A percentile compares a stretch with the other conserved stretches of the same genome.
Evolutionary conservation across 495 filamentous ascomycete species (phyloP).

Genomic region (Neurospora sublineolata): DNA sequence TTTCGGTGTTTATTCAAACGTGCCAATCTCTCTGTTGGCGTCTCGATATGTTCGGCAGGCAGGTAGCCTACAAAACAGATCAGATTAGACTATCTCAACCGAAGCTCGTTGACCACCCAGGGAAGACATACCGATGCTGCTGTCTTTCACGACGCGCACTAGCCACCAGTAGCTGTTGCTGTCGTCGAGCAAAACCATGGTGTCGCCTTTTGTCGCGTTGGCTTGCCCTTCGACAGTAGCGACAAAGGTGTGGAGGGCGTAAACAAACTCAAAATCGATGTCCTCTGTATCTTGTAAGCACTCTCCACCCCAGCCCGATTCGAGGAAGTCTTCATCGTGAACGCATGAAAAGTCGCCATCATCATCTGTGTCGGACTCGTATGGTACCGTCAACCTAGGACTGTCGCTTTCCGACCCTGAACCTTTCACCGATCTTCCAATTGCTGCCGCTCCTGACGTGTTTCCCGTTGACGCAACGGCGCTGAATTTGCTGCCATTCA

Average conservation of each 20-base stretch:
- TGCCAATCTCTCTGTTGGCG: slow-evolving; percentile 86
- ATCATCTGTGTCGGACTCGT: slow-evolving; percentile 31
- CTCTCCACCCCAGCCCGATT: slow-evolving; percentile 60
- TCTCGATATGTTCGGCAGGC: slow-evolving; percentile 97
- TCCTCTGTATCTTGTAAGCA: slow-evolving; percentile 83
- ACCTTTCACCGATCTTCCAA: background rate
- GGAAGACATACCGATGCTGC: slow-evolving; percentile 69
- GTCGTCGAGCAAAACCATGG: slow-evolving; percentile 99
- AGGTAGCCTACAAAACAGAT: slow-evolving; percentile 58
- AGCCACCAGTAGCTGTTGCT: slow-evolving; percentile 99
- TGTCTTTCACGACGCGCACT: slow-evolving; percentile 91
- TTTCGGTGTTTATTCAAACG: slow-evolving; percentile 96
- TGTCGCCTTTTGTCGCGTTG: slow-evolving; percentile 96
- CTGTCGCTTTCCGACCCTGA: slow-evolving; percentile 7
- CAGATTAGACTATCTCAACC: slow-evolving; percentile 9
- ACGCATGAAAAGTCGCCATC: slow-evolving; percentile 33
- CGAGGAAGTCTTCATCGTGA: slow-evolving; percentile 46
- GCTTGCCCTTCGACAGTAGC: slow-evolving; percentile 97
- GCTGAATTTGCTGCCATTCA: background rate
- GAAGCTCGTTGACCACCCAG: background rate
- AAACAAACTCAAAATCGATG: slow-evolving; percentile 99
- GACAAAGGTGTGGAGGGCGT: slow-evolving; percentile 93
- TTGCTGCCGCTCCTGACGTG: background rate
- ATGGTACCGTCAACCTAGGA: slow-evolving; percentile 19
- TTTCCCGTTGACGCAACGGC: background rate